Conservation (phyloP, 176 grass and related monocot species). For the Triticum urartu region DNA sequence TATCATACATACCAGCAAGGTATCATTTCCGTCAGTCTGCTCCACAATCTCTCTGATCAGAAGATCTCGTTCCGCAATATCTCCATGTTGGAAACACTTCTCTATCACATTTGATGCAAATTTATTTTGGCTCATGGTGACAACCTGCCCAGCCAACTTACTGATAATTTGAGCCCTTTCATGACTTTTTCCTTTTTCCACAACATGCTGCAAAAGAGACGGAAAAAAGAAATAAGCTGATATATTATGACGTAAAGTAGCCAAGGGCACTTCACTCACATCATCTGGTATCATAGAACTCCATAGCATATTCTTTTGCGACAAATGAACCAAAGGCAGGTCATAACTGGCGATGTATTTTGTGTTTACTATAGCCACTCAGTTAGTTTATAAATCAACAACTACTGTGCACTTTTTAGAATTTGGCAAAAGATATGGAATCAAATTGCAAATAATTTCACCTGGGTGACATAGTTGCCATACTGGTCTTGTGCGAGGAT, state of each 20-base stretch:
- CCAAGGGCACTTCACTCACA: neutral
- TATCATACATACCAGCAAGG: constrained; percentile 65
- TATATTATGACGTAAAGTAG: neutral
- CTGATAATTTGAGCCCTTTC: constrained; percentile 86
- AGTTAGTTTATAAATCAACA: neutral
- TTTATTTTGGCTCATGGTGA: constrained; percentile 97
- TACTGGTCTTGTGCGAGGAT: constrained; percentile 94
- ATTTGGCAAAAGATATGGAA: neutral
- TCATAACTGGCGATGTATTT: neutral
- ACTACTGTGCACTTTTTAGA: neutral
- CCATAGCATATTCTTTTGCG: neutral
- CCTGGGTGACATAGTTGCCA: constrained; percentile 99
- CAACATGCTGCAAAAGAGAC: constrained; percentile 76
- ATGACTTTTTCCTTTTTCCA: constrained; percentile 66
- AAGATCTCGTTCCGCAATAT: constrained; percentile 56
- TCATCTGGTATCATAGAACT: constrained; percentile 4
- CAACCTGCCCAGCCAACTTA: constrained; percentile 74
- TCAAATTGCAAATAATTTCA: constrained; percentile 15
- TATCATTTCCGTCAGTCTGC: constrained; percentile 89
- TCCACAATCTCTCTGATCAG: constrained; percentile 76
- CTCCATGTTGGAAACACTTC: constrained; percentile 88
- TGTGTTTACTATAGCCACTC: neutral
- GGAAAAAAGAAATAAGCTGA: neutral
- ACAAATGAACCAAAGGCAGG: neutral
- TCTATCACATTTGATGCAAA: constrained; percentile 96